Evolutionary conservation across 805 yeast genomes (phyloP), one percentile per base, ranked within the genome.

Genomic region (Pichia nanzhaoensis): DNA sequence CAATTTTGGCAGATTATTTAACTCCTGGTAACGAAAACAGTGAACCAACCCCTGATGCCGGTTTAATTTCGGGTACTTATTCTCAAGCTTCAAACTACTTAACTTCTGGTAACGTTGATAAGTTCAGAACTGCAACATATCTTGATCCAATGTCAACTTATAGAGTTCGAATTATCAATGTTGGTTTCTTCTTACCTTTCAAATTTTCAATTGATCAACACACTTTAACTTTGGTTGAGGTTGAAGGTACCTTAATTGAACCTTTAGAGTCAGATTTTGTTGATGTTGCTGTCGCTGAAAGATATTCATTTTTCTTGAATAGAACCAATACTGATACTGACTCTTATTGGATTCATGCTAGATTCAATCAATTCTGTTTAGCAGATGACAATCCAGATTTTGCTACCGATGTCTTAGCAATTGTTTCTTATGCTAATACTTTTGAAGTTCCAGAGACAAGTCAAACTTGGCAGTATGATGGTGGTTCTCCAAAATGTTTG

Each of bases 131-230:
- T 12, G 51, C 50, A 16, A 44, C 46, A 17, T 48, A 55, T n/a
- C 71, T 78, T 10, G 55, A 69, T 40, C 71, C 73, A 3, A 59
- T 65, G 41, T 69, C 64, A 34, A 71, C 72, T 7, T 76, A 76
- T 55, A 58, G 75, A 36, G 48, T 80, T 30, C 63, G 83, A 50
- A 56, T 80, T 21, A 66, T 73, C 40, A 80, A 79, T 54, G 66
- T 69, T 44, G 84, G 84, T 3, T 70, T 76, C 61, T 77, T 80
- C 39, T 75, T 74, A 3, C 72, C 82, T 3, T 82, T 78, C 55
- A 69, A 69, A 50, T 61, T 80, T 41, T 72, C 70, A 50, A 65
- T 79, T 44, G 79, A 75, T 54, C 74, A 68, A 51, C 83, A 77
- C 57, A 64, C 62, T 18, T 61, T 80, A 53, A 69, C 74, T 2